Conservation (phyloP, 2,329 filamentous ascomycete species). For the Penicillium hesseltinei region DNA sequence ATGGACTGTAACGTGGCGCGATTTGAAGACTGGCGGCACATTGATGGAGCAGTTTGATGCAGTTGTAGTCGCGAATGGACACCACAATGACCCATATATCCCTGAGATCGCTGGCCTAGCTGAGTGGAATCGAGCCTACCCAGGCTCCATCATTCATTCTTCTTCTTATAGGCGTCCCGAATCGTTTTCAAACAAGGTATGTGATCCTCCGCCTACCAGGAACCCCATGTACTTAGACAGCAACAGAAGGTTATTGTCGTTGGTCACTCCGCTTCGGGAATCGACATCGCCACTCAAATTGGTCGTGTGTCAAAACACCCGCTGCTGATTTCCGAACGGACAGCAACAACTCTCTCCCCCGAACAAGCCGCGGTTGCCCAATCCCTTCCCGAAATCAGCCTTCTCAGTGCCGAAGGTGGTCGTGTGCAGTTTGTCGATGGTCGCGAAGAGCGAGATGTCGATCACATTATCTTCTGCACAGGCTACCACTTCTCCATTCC, state of each 20-base stretch:
- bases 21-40: not conserved
- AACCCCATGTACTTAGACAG: not conserved
- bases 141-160: slow-evolving; percentile 9
- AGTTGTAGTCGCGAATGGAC: slow-evolving; percentile 11
- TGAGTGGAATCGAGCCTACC: slow-evolving; percentile 4
- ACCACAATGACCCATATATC: slow-evolving; percentile 12
- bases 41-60: slow-evolving; percentile 3
- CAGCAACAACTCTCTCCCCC: slow-evolving; percentile 1
- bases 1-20: slow-evolving; percentile 8
- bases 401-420: not conserved
- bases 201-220: not conserved
- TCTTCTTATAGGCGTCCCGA: slow-evolving; percentile 8
- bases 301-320: slow-evolving; percentile 8
- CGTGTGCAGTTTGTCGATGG: slow-evolving; percentile 3
- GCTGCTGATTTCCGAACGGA: slow-evolving; percentile 11
- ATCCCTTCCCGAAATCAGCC: slow-evolving; percentile 3
- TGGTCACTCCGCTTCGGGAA: slow-evolving; percentile 13
- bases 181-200: slow-evolving; percentile 6
- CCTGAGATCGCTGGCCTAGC: slow-evolving; percentile 3
- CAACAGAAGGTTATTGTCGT: slow-evolving; percentile 15
- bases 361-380: not conserved
- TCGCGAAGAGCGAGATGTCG: slow-evolving; percentile 4
- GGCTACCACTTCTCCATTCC: slow-evolving; percentile 11
- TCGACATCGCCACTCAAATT: slow-evolving; percentile 13
- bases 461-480: slow-evolving; percentile 12